A percentile compares a stretch with the other conserved stretches of the same genome.
Evolutionary conservation across 345 rosid genomes (phyloP).

Genomic region (Eucalyptus albens): DNA sequence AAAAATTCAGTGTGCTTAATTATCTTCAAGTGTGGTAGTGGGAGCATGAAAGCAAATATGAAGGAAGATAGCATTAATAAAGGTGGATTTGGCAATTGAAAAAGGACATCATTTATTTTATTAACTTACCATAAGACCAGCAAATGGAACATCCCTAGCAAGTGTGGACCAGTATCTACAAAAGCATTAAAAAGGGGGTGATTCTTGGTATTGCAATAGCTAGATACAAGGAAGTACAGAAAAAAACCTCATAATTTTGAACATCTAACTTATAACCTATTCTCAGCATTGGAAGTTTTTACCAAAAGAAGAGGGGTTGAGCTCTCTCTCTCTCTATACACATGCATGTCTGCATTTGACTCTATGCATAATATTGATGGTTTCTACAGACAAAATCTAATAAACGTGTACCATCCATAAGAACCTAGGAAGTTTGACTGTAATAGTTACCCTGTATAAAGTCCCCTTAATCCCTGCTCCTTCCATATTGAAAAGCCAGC

Average conservation of each 20-base stretch:
- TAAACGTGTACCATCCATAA: not conserved
- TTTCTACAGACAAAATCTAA: not conserved
- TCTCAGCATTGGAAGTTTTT: not conserved
- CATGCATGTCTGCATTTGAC: not conserved
- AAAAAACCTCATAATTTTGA: not conserved
- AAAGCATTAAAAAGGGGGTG: not conserved
- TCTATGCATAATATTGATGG: not conserved
- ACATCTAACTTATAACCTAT: not conserved
- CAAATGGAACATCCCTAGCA: slow-evolving; percentile 94
- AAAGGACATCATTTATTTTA: not conserved
- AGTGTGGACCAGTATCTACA: slow-evolving; percentile 83
- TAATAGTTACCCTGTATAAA: slow-evolving; percentile 69
- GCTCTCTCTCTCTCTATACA: too few relatives aligned
- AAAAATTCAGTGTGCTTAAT: not conserved
- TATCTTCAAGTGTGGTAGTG: not conserved
- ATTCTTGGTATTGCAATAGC: not conserved
- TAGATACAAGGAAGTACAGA: not conserved
- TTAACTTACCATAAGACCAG: slow-evolving; percentile 74
- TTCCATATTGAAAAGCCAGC: slow-evolving; percentile 81
- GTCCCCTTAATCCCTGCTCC: slow-evolving; percentile 79
- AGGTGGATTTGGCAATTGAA: not conserved
- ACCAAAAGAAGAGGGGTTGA: not conserved
- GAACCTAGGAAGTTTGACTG: not conserved
- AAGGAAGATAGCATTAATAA: not conserved
- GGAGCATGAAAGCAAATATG: not conserved